A percentile compares a stretch with the other conserved stretches of the same genome.
Evolutionary conservation across 495 filamentous ascomycete genomes (phyloP).

Genomic region (Glarea lozoyensis): DNA sequence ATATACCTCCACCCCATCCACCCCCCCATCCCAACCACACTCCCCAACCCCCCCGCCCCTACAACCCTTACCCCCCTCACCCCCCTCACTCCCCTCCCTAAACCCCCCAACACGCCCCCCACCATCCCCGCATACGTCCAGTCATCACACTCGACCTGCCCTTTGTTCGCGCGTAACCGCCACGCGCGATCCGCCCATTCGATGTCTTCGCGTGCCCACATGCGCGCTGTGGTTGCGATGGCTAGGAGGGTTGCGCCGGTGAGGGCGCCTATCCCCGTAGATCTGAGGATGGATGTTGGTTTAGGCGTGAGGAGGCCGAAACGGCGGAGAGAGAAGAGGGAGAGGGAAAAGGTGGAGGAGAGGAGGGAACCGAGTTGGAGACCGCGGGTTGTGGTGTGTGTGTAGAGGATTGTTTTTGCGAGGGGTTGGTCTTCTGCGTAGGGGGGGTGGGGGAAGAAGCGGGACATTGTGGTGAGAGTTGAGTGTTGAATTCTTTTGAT

Average conservation of each 20-base stretch:
- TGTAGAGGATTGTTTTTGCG: slow-evolving; percentile 40
- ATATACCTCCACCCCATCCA: slow-evolving; percentile 32
- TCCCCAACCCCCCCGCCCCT: slow-evolving; percentile 32
- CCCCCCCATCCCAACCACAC: slow-evolving; percentile 26
- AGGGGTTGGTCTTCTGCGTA: slow-evolving; percentile 55
- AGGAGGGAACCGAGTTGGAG: slow-evolving; percentile 37
- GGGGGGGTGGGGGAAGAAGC: slow-evolving; percentile 39
- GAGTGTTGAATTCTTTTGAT: too few relatives aligned
- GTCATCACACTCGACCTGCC: slow-evolving; percentile 44
- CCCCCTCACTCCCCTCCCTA: slow-evolving; percentile 12
- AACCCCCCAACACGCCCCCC: slow-evolving; percentile 23
- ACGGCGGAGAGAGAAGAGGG: slow-evolving; percentile 8
- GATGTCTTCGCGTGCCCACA: slow-evolving; percentile 46
- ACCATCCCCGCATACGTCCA: slow-evolving; percentile 32
- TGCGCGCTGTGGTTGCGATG: slow-evolving; percentile 31
- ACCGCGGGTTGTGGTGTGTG: slow-evolving; percentile 48
- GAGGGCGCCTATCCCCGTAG: slow-evolving; percentile 24
- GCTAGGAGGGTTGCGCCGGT: slow-evolving; percentile 23
- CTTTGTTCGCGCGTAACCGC: slow-evolving; percentile 43
- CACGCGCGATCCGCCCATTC: slow-evolving; percentile 57
- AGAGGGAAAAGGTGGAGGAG: slow-evolving; percentile 24
- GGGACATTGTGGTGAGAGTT: slow-evolving; percentile 30
- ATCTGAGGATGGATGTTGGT: not conserved
- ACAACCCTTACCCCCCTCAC: slow-evolving; percentile 26
- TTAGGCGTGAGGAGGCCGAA: not conserved